These are phyloP conservation scores for Colletotrichum sp. DNA, from an alignment of 2,329 filamentous ascomycete genomes.

Conservation along the genomic window DNA sequence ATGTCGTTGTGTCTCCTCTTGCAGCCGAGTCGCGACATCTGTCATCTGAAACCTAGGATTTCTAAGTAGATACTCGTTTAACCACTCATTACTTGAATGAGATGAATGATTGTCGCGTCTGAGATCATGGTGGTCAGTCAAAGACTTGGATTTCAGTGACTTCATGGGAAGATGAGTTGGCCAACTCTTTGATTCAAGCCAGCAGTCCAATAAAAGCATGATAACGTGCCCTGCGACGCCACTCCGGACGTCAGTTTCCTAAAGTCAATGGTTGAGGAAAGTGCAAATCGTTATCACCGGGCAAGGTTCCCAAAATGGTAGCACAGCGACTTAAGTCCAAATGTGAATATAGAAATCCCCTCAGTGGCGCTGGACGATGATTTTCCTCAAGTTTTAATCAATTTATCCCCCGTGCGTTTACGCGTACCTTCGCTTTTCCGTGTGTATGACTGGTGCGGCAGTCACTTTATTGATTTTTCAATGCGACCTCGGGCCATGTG, in stretches of 20 bases:
- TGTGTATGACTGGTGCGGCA: neutral
- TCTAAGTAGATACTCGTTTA: neutral
- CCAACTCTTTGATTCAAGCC: neutral
- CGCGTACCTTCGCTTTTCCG: neutral
- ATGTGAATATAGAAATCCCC: neutral
- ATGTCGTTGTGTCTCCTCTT: neutral
- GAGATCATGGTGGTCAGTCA: neutral
- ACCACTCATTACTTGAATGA: neutral
- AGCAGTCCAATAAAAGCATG: neutral
- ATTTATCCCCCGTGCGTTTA: neutral
- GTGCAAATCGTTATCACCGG: neutral
- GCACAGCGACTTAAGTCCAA: neutral
- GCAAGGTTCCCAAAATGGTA: neutral
- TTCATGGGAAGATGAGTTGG: neutral
- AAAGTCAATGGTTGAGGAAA: neutral
- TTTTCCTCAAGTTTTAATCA: neutral
- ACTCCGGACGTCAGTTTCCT: neutral
- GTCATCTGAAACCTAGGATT: neutral
- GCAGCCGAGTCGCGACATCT: neutral
- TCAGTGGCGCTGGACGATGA: neutral
- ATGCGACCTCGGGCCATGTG: neutral
- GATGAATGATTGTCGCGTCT: neutral
- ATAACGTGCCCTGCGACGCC: neutral
- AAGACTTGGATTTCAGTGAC: neutral
- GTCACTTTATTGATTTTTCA: neutral